Base-by-base conservation (phyloP, 2,329 filamentous ascomycete species). In the Biscogniauxia sp. region DNA sequence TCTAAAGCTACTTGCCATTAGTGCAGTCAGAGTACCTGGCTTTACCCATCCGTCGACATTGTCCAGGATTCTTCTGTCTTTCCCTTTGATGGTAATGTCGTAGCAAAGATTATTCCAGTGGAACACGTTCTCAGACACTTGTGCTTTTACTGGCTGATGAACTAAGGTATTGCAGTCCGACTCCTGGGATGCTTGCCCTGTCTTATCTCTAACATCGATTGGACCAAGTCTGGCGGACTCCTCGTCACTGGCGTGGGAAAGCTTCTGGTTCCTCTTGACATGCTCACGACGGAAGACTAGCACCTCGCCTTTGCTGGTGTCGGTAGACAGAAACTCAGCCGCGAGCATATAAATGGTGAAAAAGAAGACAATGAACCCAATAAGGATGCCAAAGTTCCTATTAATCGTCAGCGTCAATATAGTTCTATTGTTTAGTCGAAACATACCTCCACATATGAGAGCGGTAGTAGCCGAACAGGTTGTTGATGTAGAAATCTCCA, bases 91-190 rank as follows among this genome's bases (percentile, higher is more conserved):
- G 73, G 90, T 88, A 73, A 87, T 79, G 56, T 86, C 81, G 69
- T 84, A 96, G 76, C 88, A 92, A 1, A 96, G 88, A 68, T 92
- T 82, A 65, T 87, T 83, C 92, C 92, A 96, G 70, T 92, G 89
- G 80, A 95, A 94, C 61, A 93, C 85, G 11, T 32, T 23, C 23
- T 23, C 23, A n/a, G 87, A 91, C 70, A 91, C 87, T 67, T 72
- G 87, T 7, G 8, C 13, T 7, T 11, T 11, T 37, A 37, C 13
- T 37, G 8, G 9, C 32, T 37, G 32, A 23, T 23, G 23, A 23
- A 23, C 23, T 5, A 23, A 23, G 23, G 23, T 23, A 23, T 23
- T 23, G 23, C 23, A 23, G 23, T 23, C 23, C 23, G 23, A 23
- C 23, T 23, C 23, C 23, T 23, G 23, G 23, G 2, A 23, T 23